Conservation (phyloP, 2,329 filamentous ascomycete species). For the Penicillium sp. region DNA sequence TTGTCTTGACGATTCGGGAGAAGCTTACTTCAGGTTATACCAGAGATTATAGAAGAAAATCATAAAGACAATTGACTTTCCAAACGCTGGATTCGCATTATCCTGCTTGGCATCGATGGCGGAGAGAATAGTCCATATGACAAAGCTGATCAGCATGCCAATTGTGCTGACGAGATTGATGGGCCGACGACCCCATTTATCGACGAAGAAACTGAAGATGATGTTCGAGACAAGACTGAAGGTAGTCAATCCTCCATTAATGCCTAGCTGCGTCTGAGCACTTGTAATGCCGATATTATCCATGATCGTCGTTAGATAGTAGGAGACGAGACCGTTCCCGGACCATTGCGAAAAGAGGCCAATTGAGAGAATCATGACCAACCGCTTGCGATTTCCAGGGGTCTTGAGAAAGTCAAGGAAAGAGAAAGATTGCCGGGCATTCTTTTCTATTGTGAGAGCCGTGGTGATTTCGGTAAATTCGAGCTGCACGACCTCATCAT, state of each 20-base stretch:
- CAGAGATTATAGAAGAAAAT: constrained; percentile 42
- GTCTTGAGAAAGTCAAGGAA: constrained; percentile 51
- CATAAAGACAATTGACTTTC: constrained; percentile 39
- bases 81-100: constrained; percentile 9
- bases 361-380: constrained; percentile 16
- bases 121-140: constrained; percentile 41
- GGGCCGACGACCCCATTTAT: constrained; percentile 54
- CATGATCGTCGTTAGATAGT: constrained; percentile 64
- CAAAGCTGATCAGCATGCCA: constrained; percentile 44
- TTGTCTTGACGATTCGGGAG: constrained; percentile 15
- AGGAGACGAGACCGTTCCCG: constrained; percentile 63
- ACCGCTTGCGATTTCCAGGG: constrained; percentile 43
- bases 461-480: constrained; percentile 33
- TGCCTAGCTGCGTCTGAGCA: constrained; percentile 35
- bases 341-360: constrained; percentile 57
- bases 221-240: constrained; percentile 58
- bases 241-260: constrained; percentile 43
- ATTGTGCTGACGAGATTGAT: constrained; percentile 48
- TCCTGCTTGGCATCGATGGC: constrained; percentile 37
- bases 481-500: constrained; percentile 32
- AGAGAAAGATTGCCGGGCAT: constrained; percentile 52
- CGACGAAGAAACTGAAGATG: constrained; percentile 52
- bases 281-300: constrained; percentile 57
- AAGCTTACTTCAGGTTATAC: constrained; percentile 35
- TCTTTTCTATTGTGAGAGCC: constrained; percentile 45